Evolutionary conservation across 805 yeast species (phyloP).

Genomic region (Metschnikowia vanudenii): DNA sequence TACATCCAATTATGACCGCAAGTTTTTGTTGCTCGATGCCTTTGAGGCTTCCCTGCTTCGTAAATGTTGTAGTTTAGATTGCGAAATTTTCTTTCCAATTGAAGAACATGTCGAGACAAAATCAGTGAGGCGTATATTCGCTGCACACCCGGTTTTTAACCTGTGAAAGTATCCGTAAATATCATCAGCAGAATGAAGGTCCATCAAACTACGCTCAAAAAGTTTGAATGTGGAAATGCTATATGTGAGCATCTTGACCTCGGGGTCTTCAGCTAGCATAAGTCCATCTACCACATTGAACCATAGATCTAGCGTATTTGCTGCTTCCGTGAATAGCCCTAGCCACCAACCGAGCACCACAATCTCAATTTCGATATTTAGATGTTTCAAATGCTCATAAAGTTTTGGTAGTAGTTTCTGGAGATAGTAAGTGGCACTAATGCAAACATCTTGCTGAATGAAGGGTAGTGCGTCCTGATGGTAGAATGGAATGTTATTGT

Average conservation of each 20-base stretch:
- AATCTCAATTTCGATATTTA: slow-evolving; percentile 46
- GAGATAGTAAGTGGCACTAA: slow-evolving; percentile 33
- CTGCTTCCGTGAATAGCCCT: slow-evolving; percentile 48
- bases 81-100: slow-evolving; percentile 14
- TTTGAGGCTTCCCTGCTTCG: neutral
- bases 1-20: too few species aligned
- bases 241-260: slow-evolving; percentile 32
- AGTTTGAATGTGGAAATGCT: slow-evolving; percentile 38
- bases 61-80: neutral
- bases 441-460: slow-evolving; percentile 41
- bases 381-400: slow-evolving; percentile 29
- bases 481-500: slow-evolving; percentile 24
- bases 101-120: slow-evolving; percentile 16
- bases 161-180: slow-evolving; percentile 28
- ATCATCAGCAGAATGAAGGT: slow-evolving; percentile 26
- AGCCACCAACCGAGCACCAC: slow-evolving; percentile 59
- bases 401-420: slow-evolving; percentile 41
- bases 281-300: slow-evolving; percentile 53
- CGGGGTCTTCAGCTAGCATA: slow-evolving; percentile 31
- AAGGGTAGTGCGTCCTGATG: slow-evolving; percentile 17
- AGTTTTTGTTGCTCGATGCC: neutral
- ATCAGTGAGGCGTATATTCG: slow-evolving; percentile 23
- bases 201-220: slow-evolving; percentile 32
- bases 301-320: slow-evolving; percentile 50
- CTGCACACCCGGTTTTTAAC: slow-evolving; percentile 18